Evolutionary conservation across 305 asterid genomes (phyloP), one percentile per base, ranked within the genome.

Genomic region (Fraxinus velutina): DNA sequence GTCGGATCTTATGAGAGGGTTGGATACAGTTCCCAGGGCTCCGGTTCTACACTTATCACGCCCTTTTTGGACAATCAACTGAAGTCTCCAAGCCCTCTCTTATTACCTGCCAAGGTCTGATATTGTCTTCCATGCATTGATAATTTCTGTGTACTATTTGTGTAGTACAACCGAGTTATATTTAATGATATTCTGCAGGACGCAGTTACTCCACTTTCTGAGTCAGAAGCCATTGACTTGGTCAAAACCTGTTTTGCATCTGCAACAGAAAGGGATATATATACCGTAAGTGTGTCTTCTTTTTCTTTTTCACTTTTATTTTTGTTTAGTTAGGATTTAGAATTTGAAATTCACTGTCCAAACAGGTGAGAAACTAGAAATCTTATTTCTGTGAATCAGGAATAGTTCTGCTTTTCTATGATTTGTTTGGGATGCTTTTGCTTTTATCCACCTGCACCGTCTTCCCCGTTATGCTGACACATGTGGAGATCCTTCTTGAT

Each of bases 1-100:
- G 99, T 95, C 86, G 97, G 99, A 78, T 95, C 99, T 66, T 95
- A 93, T 85, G 99, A 95, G 89, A 91, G 99, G 90, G 98, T 94
- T 83, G 99, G 99, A 73, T 95, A 95, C 88, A 95, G 99, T 78
- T 91, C 99, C 82, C 99, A 95, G 85, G 99, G 99, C 84, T 92
- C 98, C 81, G 97, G 98, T 84, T 85, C 98, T 80, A 90, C 95
- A 29, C 92, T 94, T 80, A 94, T 92, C 91, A 94, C 92, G 76
- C 98, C 98, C 68, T 94, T 92, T 86, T 66, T 94, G 92, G 98
- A 94, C 91, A 94, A 92, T 89, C 98, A 92, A 82, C 93, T 92
- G 85, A 94, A 94, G 87, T 94, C 97, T 79, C 93, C 98, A 13
- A 92, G 97, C 83, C 98, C 97, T 78, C 97, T 94, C 62, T 79